Percentiles rank a stretch among this genome's conserved stretches.
Conservation (phyloP, 1,284 basidiomycete species). For the Megacollybia platyphylla region DNA sequence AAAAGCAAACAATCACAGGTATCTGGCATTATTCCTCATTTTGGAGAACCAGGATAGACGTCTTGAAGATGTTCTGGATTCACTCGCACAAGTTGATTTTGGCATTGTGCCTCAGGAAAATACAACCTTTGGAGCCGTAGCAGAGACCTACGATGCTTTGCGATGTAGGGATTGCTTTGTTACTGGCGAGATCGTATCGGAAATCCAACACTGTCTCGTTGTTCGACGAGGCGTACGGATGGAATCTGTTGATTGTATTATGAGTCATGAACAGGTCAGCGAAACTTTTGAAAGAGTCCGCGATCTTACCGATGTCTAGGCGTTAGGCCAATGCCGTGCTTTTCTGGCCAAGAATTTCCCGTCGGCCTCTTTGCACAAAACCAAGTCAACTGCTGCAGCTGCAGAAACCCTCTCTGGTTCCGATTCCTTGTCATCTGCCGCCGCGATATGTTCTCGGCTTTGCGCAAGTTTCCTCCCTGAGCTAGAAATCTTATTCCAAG, state of each 20-base stretch:
- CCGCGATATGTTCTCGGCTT: conserved; percentile 61
- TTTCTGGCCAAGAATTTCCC: conserved; percentile 47
- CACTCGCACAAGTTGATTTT: conserved; percentile 28
- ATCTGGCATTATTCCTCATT: conserved; percentile 8
- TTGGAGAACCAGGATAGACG: neutral
- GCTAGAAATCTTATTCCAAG: conserved; percentile 40
- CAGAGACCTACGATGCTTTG: conserved; percentile 59
- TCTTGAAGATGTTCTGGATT: conserved; percentile 39
- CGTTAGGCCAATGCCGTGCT: conserved; percentile 60
- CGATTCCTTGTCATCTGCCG: conserved; percentile 28
- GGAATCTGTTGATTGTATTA: conserved; percentile 35
- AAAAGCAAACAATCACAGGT: conserved; percentile 45
- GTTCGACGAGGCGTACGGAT: conserved; percentile 40
- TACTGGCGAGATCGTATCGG: conserved; percentile 41
- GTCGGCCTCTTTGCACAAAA: conserved; percentile 33
- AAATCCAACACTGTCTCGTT: conserved; percentile 59
- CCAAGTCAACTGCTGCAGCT: conserved; percentile 57
- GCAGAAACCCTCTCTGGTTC: conserved; percentile 35
- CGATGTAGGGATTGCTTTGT: conserved; percentile 38
- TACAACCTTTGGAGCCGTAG: conserved; percentile 57
- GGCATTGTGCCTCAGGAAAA: conserved; percentile 70
- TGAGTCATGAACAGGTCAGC: conserved; percentile 66
- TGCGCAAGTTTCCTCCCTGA: conserved; percentile 44
- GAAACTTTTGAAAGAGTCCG: conserved; percentile 1
- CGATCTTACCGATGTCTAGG: conserved; percentile 25